These are phyloP conservation scores for Kwoniella shandongensis DNA, from an alignment of 768 basidiomycete genomes.

Conservation along the genomic window DNA sequence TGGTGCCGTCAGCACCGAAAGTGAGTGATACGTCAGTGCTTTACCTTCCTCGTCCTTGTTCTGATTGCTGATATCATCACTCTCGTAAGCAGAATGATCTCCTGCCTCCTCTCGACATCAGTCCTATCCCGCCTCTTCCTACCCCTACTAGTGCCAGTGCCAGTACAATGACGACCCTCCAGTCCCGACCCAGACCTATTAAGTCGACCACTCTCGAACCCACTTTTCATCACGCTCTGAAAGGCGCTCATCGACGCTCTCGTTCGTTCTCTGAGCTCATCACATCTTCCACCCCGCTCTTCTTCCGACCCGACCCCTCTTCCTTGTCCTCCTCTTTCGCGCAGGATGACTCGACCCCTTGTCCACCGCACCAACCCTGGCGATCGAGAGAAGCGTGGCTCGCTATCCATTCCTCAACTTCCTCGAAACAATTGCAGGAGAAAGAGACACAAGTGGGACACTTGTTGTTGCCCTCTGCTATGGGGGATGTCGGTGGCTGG, in stretches of 20 bases:
- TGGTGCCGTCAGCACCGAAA: too few species aligned
- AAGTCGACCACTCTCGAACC: not conserved
- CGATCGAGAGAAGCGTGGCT: conserved; percentile 18
- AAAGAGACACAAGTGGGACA: not conserved
- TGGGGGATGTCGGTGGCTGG: conserved; percentile 9
- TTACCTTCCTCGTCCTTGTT: too few species aligned
- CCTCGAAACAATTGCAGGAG: not conserved
- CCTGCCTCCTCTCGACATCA: not conserved
- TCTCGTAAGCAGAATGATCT: not conserved
- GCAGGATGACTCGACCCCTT: too few species aligned
- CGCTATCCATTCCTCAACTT: conserved; percentile 4
- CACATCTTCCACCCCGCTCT: not conserved
- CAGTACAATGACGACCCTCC: conserved; percentile 2
- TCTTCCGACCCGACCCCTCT: too few species aligned
- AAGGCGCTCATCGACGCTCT: conserved; percentile 10
- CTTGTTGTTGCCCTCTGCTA: not conserved
- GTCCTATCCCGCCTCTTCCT: not conserved
- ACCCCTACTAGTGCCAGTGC: too few species aligned
- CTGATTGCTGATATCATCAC: not conserved
- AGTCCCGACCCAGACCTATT: not conserved
- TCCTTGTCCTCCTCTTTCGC: too few species aligned
- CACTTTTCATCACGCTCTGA: not conserved
- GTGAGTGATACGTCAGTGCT: too few species aligned
- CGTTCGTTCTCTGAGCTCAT: conserved; percentile 18
- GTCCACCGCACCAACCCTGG: conserved; percentile 10